Base-by-base conservation (phyloP, 2,329 filamentous ascomycete species). In the Diaporthe longicolla region DNA sequence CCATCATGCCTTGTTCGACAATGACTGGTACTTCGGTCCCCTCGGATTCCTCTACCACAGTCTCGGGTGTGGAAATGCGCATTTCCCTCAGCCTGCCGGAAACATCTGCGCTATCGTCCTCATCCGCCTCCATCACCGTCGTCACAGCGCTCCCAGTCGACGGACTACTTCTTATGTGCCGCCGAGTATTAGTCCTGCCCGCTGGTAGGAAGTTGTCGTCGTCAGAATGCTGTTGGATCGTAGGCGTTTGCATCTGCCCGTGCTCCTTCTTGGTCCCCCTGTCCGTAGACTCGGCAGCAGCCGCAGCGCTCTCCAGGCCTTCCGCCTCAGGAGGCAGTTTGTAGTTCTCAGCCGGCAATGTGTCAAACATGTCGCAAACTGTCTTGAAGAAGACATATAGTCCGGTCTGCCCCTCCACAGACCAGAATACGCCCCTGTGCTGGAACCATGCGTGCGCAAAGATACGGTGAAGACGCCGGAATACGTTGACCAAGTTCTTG, bases 371-470 rank as follows among this genome's bases (percentile, higher is more conserved):
- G 82, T 99, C 97, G 83, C 96, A 98, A 29, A 98, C 95, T 0
- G 93, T 97, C 88, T 98, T 98, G 88, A 98, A 99, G 80, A 99
- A 93, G 73, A 97, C 91, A 82, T 99, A 99, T 15, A 99, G 86
- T 0, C 97, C 97, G n/a, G 94, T 95, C 81, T 95, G 91, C 13
- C 91, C 90, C 84, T 99, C 97, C 1, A 98, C 93, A 54, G 94
- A 92, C 95, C 96, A 98, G 83, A 98, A 99, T 70, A 98, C 94
- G 72, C 93, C 93, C 59, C 95, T 91, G 83, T 99, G 97, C 84
- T 98, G 95, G 83, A 98, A 99, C 97, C 97, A 99, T 10, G 97
- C 97, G 82, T 99, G 97, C 61, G 97, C 97, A 81, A 98, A 99
- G 83, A 99, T 98, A 75, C 97, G 91, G 83, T 99, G 97, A 66